Evolutionary conservation across 768 basidiomycete species (phyloP).

Genomic region (Hericium coralloides): DNA sequence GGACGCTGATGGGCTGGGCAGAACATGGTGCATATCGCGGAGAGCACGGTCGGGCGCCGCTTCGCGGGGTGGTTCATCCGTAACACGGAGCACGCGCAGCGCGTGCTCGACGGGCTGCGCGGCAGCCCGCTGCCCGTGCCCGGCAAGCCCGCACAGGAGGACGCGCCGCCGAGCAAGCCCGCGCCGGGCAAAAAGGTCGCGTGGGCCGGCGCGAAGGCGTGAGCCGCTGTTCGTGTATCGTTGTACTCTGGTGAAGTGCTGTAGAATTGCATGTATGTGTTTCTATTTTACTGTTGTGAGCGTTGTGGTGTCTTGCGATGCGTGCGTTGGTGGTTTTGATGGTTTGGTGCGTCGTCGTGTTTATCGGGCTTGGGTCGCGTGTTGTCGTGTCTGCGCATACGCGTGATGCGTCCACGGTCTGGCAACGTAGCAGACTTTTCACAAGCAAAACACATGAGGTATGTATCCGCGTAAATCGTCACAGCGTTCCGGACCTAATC

Average conservation of each 20-base stretch:
- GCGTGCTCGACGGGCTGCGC: slow-evolving; percentile 74
- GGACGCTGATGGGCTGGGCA: slow-evolving; percentile 21
- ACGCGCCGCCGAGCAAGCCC: slow-evolving; percentile 5
- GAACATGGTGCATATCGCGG: slow-evolving; percentile 96
- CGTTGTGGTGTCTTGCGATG: too few relatives aligned
- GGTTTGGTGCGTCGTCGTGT: too few relatives aligned
- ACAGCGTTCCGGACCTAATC: too few relatives aligned
- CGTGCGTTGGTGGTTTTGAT: too few relatives aligned
- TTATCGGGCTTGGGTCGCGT: too few relatives aligned
- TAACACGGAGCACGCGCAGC: slow-evolving; percentile 86
- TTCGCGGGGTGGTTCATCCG: slow-evolving; percentile 98
- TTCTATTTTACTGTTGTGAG: too few relatives aligned
- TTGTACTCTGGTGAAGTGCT: not conserved
- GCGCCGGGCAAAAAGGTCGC: slow-evolving; percentile 11
- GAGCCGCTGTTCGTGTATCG: not conserved
- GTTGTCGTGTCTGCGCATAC: too few relatives aligned
- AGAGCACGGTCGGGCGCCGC: slow-evolving; percentile 86
- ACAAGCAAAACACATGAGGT: too few relatives aligned
- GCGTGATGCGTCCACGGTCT: too few relatives aligned
- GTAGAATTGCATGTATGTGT: too few relatives aligned
- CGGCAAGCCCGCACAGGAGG: slow-evolving; percentile 6
- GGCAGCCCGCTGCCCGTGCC: slow-evolving; percentile 40
- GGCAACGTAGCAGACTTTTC: too few relatives aligned
- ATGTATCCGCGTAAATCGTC: too few relatives aligned
- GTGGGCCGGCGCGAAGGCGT: slow-evolving; percentile 2